These are phyloP conservation scores for Lindgomyces ingoldianus DNA, from an alignment of 495 filamentous ascomycete genomes.

Conservation along the genomic window DNA sequence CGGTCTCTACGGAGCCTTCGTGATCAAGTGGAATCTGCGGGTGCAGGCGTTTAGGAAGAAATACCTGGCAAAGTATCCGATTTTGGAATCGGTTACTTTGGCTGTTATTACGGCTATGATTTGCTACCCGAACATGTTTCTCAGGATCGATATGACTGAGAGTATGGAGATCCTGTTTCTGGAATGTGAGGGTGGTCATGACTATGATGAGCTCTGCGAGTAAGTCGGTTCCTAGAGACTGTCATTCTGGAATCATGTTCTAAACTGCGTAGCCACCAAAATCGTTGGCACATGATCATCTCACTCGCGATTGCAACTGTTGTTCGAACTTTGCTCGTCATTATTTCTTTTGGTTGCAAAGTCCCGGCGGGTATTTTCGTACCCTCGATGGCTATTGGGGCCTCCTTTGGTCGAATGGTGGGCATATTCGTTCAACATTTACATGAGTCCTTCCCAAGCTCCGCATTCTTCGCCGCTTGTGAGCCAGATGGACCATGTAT, in stretches of 20 bases:
- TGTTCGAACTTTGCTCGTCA: constrained; percentile 79
- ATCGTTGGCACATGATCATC: constrained; percentile 76
- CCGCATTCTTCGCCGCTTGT: constrained; percentile 83
- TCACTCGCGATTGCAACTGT: constrained; percentile 80
- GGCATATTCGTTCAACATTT: constrained; percentile 91
- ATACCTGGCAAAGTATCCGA: constrained; percentile 80
- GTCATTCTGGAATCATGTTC: not conserved
- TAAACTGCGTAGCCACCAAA: constrained; percentile 48
- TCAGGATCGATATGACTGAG: constrained; percentile 98
- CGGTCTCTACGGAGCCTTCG: constrained; percentile 92
- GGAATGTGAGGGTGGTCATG: constrained; percentile 90
- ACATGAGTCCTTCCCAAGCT: constrained; percentile 77
- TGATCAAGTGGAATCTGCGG: constrained; percentile 97
- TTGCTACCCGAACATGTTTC: constrained; percentile 94
- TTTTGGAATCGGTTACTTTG: constrained; percentile 84
- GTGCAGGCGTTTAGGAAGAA: constrained; percentile 93
- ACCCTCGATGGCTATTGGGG: constrained; percentile 96
- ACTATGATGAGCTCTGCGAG: constrained; percentile 92
- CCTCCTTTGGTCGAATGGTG: constrained; percentile 89
- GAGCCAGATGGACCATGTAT: constrained; percentile 93
- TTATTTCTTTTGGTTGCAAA: constrained; percentile 97
- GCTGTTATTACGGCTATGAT: constrained; percentile 82
- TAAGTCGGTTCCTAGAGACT: constrained; percentile 43
- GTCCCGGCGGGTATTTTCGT: constrained; percentile 97
- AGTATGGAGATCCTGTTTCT: constrained; percentile 97